Conservation (phyloP, 306 rosid species). For the Quercus berberidifolia region DNA sequence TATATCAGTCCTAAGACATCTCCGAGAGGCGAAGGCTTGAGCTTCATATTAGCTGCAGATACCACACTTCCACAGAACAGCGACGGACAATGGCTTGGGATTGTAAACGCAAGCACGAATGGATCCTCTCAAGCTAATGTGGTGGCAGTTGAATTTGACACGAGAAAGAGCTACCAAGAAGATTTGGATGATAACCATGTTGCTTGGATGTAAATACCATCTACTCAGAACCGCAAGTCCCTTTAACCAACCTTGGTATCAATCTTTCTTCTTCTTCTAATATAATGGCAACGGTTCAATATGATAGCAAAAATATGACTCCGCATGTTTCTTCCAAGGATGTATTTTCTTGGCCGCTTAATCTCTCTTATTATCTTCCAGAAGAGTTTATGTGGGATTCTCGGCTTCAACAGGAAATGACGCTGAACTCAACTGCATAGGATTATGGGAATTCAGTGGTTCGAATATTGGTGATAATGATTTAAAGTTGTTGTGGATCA, state of each 20-base stretch:
- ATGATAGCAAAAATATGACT: constrained; percentile 24
- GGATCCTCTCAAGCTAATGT: constrained; percentile 36
- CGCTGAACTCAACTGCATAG: constrained; percentile 54
- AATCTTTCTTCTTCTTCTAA: constrained; percentile 6
- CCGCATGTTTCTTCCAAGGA: constrained; percentile 19
- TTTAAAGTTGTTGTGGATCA: constrained; percentile 26
- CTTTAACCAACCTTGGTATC: constrained; percentile 33
- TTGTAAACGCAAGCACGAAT: constrained; percentile 13
- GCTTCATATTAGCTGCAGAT: constrained; percentile 35
- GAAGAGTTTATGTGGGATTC: constrained; percentile 57
- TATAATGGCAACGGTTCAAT: constrained; percentile 8
- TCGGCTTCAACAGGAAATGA: constrained; percentile 59
- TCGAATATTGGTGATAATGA: neutral
- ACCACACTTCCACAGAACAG: constrained; percentile 25
- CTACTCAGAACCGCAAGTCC: constrained; percentile 23
- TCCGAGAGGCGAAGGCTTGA: constrained; percentile 44
- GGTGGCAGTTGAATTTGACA: constrained; percentile 71
- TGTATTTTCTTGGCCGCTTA: constrained; percentile 17
- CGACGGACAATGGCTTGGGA: too few species aligned
- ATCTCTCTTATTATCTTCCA: constrained; percentile 41
- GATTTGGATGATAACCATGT: constrained; percentile 32
- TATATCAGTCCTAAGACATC: constrained; percentile 6
- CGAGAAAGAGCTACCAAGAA: constrained; percentile 41
- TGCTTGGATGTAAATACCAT: constrained; percentile 40
- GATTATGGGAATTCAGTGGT: constrained; percentile 46